Conservation (phyloP, 371 early-diverging fungal genomes). For the Haplosporangium sp. region DNA sequence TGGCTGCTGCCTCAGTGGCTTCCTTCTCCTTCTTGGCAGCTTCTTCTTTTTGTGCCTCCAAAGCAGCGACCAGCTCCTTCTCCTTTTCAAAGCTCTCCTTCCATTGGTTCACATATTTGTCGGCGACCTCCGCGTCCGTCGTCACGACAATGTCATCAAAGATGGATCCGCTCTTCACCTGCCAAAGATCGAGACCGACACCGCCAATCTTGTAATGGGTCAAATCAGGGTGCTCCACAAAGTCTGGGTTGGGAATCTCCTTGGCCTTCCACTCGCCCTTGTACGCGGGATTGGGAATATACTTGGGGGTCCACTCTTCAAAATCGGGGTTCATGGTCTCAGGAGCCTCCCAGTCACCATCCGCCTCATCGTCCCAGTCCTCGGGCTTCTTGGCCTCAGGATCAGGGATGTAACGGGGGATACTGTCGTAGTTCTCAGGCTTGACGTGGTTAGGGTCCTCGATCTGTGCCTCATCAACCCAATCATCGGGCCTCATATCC, state of each 20-base stretch:
- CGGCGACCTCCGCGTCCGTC: slow-evolving; percentile 75
- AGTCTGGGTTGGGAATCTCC: slow-evolving; percentile 92
- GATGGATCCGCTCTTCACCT: slow-evolving; percentile 91
- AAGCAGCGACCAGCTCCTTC: slow-evolving; percentile 66
- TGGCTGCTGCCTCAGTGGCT: slow-evolving; percentile 30
- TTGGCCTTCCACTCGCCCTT: slow-evolving; percentile 95
- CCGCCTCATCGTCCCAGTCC: slow-evolving; percentile 90
- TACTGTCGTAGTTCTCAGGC: slow-evolving; percentile 86
- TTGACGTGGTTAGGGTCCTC: slow-evolving; percentile 83
- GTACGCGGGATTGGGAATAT: slow-evolving; percentile 94
- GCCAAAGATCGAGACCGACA: slow-evolving; percentile 97
- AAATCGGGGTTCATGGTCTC: slow-evolving; percentile 90
- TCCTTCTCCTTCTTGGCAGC: slow-evolving; percentile 52
- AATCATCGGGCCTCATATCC: slow-evolving; percentile 93
- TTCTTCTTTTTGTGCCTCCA: slow-evolving; percentile 56
- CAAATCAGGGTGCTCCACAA: slow-evolving; percentile 86
- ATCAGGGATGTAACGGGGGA: slow-evolving; percentile 84
- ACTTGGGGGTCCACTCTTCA: slow-evolving; percentile 83
- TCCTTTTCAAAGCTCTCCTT: slow-evolving; percentile 67
- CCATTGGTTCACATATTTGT: slow-evolving; percentile 49
- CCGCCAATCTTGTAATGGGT: slow-evolving; percentile 84
- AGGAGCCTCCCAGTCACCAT: slow-evolving; percentile 94
- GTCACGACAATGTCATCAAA: slow-evolving; percentile 94
- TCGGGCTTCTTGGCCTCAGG: slow-evolving; percentile 91
- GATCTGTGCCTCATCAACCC: slow-evolving; percentile 91